Percentiles rank a stretch among this genome's conserved stretches.
phyloP scores from a whole-genome alignment of 2,329 filamentous ascomycete genomes.

The Colletotrichum musae region DNA sequence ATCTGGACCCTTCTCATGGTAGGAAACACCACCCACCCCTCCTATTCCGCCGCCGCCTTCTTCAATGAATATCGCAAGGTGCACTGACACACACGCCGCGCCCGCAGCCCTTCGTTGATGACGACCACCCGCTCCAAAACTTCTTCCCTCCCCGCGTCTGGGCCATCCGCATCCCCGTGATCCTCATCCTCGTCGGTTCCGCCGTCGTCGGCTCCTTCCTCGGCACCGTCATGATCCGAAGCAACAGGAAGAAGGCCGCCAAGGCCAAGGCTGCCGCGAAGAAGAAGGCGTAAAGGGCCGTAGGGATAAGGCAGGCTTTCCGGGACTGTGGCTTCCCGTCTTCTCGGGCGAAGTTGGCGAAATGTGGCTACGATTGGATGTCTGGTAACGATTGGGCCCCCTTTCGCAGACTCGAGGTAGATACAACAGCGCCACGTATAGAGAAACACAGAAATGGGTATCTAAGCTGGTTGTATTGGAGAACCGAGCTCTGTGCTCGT shows the following conservation, averaged over 20 bases:
- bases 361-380: background rate
- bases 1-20: constrained; percentile 99
- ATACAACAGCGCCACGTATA: background rate
- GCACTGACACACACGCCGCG: constrained; percentile 34
- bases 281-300: constrained; percentile 81
- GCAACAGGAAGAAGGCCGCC: constrained; percentile 96
- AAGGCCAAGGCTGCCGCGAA: constrained; percentile 88
- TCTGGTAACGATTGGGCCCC: background rate
- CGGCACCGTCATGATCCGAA: constrained; percentile 97
- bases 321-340: background rate
- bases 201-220: constrained; percentile 97
- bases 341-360: background rate
- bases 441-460: constrained; percentile 28
- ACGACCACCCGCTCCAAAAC: constrained; percentile 91
- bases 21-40: constrained; percentile 48
- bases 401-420: background rate
- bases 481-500: constrained; percentile 28
- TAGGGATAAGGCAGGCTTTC: background rate
- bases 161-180: constrained; percentile 98
- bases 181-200: constrained; percentile 90
- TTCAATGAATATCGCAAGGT: constrained; percentile 18
- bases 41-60: constrained; percentile 8
- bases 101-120: constrained; percentile 93
- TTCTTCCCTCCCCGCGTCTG: constrained; percentile 98
- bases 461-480: constrained; percentile 38